Evolutionary conservation across 2,329 filamentous ascomycete genomes (phyloP), one percentile per base, ranked within the genome.

Genomic region (Blumeria graminis): DNA sequence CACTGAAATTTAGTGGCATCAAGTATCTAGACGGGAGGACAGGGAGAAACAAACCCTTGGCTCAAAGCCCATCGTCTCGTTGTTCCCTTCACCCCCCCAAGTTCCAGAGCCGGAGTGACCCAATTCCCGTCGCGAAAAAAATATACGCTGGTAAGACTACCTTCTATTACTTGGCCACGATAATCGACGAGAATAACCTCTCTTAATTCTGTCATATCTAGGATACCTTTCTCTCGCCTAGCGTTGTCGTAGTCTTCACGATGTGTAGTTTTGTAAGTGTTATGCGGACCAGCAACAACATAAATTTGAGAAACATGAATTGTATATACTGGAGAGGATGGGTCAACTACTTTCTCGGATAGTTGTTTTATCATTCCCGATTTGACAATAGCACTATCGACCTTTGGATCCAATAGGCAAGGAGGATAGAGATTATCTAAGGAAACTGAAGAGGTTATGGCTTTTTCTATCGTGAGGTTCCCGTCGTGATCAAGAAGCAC

Each of bases 1-100:
- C 22, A 28, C 22, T 28, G 22, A 28, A 28, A 28, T 28, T 28
- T 2, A 28, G 22, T 28, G 22, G 22, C 22, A 28, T 28, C 10
- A 9, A 55, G 11, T 9, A 43, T 16, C 28, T 35, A 41, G 41
- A 22, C n/a, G n/a, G 28, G 6, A 41, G 34, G 14, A 6, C 10
- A 16, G 8, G 14, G 8, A 6, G 65, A 5, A 34, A 58, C 71
- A 56, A 67, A 80, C 77, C 74, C 74, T 56, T 72, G 76, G 58
- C 82, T 76, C 45, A 96, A 66, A n/a, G 86, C 84, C 82, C 87
- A 94, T 57, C 86, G 74, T 61, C 90, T 77, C 6, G 84, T 86
- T 6, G 85, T 92, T 0, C 89, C 89, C 56, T 82, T 75, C 65
- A 93, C 86, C 0, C 89, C 89, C 45, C 90, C 90, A 58, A 78